A percentile compares a stretch with the other conserved stretches of the same genome.
phyloP scores from a whole-genome alignment of 441 rosid genomes.

The Arabidopsis hybrid region DNA sequence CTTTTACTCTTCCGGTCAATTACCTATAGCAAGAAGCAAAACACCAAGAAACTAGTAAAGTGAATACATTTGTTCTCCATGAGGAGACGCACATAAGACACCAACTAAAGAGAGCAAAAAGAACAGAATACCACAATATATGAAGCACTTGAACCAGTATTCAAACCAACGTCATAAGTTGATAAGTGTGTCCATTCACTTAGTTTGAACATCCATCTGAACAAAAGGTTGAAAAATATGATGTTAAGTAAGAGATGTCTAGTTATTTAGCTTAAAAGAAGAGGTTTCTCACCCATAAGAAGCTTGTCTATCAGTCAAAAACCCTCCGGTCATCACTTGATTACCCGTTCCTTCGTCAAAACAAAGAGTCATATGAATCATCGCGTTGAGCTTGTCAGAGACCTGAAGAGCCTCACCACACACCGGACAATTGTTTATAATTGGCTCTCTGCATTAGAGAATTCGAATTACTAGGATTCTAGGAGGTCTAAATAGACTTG shows the following conservation, averaged over 20 bases:
- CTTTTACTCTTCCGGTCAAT: slow-evolving; percentile 84
- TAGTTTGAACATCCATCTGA: slow-evolving; percentile 95
- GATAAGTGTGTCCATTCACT: slow-evolving; percentile 97
- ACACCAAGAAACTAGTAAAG: slow-evolving; percentile 10
- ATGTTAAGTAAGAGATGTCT: neutral
- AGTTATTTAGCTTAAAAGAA: slow-evolving; percentile 6
- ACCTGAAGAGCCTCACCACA: slow-evolving; percentile 81
- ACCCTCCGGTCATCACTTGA: slow-evolving; percentile 94
- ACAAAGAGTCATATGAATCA: slow-evolving; percentile 92
- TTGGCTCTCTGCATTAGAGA: slow-evolving; percentile 68
- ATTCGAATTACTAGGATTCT: neutral
- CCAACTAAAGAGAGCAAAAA: slow-evolving; percentile 33
- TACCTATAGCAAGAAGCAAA: slow-evolving; percentile 61
- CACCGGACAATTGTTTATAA: slow-evolving; percentile 85
- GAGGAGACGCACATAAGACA: neutral
- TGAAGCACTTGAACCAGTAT: slow-evolving; percentile 91
- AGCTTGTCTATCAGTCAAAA: slow-evolving; percentile 93
- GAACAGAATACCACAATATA: slow-evolving; percentile 72
- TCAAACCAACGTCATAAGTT: slow-evolving; percentile 87
- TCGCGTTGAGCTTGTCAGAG: slow-evolving; percentile 75
- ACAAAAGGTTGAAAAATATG: slow-evolving; percentile 17
- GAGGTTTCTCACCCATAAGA: slow-evolving; percentile 73
- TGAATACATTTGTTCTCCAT: neutral
- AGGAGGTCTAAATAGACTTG: neutral
- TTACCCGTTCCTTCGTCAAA: slow-evolving; percentile 97